Conservation (phyloP, 108 stramenopile genomes). For the Schizochytrium sp. region DNA sequence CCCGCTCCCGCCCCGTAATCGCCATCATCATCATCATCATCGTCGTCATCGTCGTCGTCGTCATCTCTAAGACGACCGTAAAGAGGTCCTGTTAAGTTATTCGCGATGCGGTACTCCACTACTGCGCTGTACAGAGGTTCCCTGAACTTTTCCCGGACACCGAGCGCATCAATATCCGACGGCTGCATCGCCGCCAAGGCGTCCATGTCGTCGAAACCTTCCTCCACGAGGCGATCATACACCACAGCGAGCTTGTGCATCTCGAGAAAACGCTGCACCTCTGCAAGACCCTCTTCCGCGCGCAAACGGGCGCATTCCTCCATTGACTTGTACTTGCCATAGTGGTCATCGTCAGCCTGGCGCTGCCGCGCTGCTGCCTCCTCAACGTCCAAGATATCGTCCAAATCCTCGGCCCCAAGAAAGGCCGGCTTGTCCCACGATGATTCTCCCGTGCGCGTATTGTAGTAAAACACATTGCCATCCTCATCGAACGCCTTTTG, state of each 20-base stretch:
- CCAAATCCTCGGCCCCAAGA: not conserved
- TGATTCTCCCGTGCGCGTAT: not conserved
- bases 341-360: not conserved
- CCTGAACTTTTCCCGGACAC: not conserved
- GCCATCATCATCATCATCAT: not conserved
- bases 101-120: not conserved
- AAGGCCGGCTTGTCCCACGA: not conserved
- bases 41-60: not conserved
- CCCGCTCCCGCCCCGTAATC: not conserved
- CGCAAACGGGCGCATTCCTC: not conserved
- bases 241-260: not conserved
- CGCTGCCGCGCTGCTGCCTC: not conserved
- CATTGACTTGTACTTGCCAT: not conserved
- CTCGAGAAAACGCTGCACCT: not conserved
- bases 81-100: not conserved
- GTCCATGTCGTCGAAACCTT: slow-evolving; percentile 9
- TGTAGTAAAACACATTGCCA: not conserved
- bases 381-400: not conserved
- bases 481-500: not conserved
- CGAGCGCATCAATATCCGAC: not conserved
- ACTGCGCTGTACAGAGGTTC: not conserved
- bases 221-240: not conserved
- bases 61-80: not conserved
- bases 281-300: not conserved
- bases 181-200: not conserved